Base-by-base conservation (phyloP, 805 yeast species). In the Metschnikowia lochheadii region DNA sequence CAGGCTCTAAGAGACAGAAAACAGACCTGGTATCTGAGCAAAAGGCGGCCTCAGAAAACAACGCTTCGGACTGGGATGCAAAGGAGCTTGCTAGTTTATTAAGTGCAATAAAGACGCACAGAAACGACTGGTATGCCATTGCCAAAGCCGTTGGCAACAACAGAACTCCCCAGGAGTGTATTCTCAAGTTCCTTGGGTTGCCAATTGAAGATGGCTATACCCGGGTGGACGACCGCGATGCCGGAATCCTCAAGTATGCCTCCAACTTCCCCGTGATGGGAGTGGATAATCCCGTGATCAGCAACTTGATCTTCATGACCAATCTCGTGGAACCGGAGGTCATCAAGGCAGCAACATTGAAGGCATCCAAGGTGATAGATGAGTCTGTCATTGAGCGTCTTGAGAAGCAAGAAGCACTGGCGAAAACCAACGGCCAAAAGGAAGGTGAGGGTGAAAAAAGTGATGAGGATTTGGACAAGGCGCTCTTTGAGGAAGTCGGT, bases 211-310 rank as follows among this genome's bases (percentile, higher is more conserved):
- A 89, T 65, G 71, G 78, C 49, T 87, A 79, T 61, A 68, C 83
- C 54, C 79, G 79, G 23, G 72, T 79, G 32, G 64, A 69, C 34
- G 75, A 79, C 34, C 65, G 86, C 17, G 91, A 94, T 0, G 46
- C 55, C 29, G 61, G 61, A 26, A 87, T 96, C 13, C 76, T 91
- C 56, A 87, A 84, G 63, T 89, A 80, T 65, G 84, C 92, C 4
- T 85, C 95, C 3, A 86, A 89, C 64, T 76, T 92, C 46, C 96
- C 98, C 13, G 85, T 88, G 45, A 81, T 89, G 35, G 80, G 89
- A 40, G 81, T 85, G 29, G 98, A 94, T 59, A 94, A 94, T 66
- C 99, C 99, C 2, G 90, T 94, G 3, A 78, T 94, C 72, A 85
- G 96, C 35, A 92, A 96, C n/a, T 78, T 94, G 55, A 85, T 96